Conservation (phyloP, 352 stramenopile genomes). For the Phytophthora rubi region DNA sequence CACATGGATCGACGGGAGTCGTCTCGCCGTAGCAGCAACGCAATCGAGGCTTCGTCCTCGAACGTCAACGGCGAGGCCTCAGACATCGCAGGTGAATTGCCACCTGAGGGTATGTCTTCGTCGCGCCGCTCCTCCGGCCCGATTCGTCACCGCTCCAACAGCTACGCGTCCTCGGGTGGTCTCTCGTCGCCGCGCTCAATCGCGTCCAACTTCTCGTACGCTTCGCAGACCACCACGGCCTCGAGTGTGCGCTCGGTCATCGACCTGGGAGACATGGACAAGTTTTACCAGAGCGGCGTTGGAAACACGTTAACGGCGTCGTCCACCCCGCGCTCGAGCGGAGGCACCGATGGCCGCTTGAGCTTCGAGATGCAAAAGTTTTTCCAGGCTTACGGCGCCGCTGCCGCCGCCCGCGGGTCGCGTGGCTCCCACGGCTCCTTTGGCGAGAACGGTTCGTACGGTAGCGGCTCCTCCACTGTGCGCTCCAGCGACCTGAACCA, state of each 20-base stretch:
- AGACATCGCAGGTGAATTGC: conserved; percentile 29
- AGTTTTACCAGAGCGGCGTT: conserved; percentile 68
- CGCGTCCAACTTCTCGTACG: conserved; percentile 83
- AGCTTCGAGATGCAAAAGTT: conserved; percentile 78
- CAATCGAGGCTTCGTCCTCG: conserved; percentile 19
- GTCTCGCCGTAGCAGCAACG: conserved; percentile 35
- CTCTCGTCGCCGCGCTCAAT: conserved; percentile 69
- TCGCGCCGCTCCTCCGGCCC: conserved; percentile 30
- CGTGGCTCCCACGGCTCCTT: conserved; percentile 39
- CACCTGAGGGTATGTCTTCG: conserved; percentile 24
- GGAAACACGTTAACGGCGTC: conserved; percentile 32
- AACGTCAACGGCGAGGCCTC: conserved; percentile 19
- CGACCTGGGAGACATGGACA: conserved; percentile 82
- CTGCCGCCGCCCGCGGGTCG: conserved; percentile 33
- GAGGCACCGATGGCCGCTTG: conserved; percentile 47
- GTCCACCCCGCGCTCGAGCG: conserved; percentile 44
- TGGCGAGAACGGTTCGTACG: conserved; percentile 51
- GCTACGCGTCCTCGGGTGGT: conserved; percentile 63
- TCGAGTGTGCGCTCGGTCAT: conserved; percentile 74
- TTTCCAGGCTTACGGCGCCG: conserved; percentile 63
- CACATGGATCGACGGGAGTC: conserved; percentile 28
- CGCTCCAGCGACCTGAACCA: conserved; percentile 62
- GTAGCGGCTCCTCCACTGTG: conserved; percentile 55
- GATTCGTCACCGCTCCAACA: conserved; percentile 58
- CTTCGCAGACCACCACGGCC: conserved; percentile 67